These are phyloP conservation scores for Melaleuca quinquenervia DNA, from an alignment of 345 rosid genomes.

Conservation along the genomic window DNA sequence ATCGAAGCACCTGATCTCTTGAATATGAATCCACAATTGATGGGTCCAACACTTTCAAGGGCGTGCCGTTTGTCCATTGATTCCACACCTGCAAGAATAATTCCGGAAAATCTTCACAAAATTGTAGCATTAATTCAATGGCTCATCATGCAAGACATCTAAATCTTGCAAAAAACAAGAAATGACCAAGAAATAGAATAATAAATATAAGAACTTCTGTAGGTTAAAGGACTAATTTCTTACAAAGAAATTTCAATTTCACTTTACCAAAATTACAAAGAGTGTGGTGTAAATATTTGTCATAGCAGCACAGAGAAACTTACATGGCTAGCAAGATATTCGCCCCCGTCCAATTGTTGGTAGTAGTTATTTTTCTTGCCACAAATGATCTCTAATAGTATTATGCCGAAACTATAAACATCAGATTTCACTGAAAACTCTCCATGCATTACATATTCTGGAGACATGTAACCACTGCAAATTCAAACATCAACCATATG, in stretches of 20 bases:
- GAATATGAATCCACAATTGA: neutral
- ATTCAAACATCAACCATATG: neutral
- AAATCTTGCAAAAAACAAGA: neutral
- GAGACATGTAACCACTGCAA: neutral
- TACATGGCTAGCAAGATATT: neutral
- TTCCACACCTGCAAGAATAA: neutral
- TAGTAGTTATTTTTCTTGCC: neutral
- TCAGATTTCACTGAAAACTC: neutral
- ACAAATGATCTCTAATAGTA: neutral
- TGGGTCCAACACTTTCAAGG: neutral
- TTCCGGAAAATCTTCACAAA: neutral
- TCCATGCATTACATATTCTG: neutral
- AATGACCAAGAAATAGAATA: neutral
- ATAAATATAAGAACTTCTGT: neutral
- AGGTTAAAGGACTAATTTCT: neutral
- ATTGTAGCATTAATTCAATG: neutral
- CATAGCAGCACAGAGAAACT: neutral
- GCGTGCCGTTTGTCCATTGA: neutral
- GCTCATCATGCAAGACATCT: neutral
- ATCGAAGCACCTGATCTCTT: neutral
- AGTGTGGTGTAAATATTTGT: neutral
- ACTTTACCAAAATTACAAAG: neutral
- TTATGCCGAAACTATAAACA: neutral
- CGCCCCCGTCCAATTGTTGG: neutral
- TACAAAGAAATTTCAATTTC: neutral